Evolutionary conservation across 164 flowering plant genomes (phyloP).

Genomic region (Sedum album): DNA sequence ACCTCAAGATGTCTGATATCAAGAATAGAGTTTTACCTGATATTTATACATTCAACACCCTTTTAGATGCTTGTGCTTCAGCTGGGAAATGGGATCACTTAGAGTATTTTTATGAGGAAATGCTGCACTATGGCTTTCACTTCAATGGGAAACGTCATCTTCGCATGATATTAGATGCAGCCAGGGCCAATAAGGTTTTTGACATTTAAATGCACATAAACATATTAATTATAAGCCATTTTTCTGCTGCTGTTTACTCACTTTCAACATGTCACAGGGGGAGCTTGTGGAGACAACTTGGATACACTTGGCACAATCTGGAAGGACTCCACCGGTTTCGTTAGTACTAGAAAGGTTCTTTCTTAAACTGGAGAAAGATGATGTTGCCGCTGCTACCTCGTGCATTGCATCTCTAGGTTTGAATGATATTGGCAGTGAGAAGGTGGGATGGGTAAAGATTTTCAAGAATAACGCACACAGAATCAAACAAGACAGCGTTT

Average conservation of each 20-base stretch:
- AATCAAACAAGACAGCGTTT: constrained; percentile 32
- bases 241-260: neutral
- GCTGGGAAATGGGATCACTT: constrained; percentile 74
- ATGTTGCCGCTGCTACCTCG: constrained; percentile 42
- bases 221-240: neutral
- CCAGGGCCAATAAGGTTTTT: constrained; percentile 77
- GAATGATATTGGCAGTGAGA: constrained; percentile 30
- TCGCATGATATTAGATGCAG: constrained; percentile 56
- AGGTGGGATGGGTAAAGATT: constrained; percentile 50
- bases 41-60: constrained; percentile 60
- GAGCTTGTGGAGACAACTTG: constrained; percentile 60
- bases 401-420: constrained; percentile 22
- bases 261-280: constrained; percentile 27
- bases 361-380: constrained; percentile 42
- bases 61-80: constrained; percentile 53
- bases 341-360: constrained; percentile 64
- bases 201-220: neutral
- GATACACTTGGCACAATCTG: constrained; percentile 42
- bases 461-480: constrained; percentile 32
- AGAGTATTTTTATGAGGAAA: constrained; percentile 37
- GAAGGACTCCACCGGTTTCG: constrained; percentile 39
- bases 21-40: constrained; percentile 47
- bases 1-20: constrained; percentile 43
- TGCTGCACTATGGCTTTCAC: constrained; percentile 63
- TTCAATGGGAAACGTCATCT: constrained; percentile 80